Evolutionary conservation across 2,329 filamentous ascomycete genomes (phyloP).

Genomic region (Elsinoe necatrix): DNA sequence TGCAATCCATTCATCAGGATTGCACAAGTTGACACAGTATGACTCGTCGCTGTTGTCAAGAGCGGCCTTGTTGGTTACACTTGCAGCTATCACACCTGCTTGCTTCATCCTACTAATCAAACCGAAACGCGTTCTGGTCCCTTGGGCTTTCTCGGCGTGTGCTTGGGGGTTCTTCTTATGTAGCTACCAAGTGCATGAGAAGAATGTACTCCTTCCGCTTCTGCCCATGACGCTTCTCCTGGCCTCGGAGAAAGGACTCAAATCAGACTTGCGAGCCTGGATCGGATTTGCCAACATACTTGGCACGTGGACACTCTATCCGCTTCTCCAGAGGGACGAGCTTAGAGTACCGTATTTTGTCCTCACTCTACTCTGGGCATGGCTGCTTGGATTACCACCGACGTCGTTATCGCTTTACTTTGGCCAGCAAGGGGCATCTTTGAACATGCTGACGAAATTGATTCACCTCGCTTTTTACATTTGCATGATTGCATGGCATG

Average conservation of each 20-base stretch:
- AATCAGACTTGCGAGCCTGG: slow-evolving; percentile 72
- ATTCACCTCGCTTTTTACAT: slow-evolving; percentile 70
- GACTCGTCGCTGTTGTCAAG: slow-evolving; percentile 64
- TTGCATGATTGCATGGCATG: slow-evolving; percentile 73
- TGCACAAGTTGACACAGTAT: slow-evolving; percentile 76
- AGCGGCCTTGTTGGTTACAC: slow-evolving; percentile 64
- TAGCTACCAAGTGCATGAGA: slow-evolving; percentile 97
- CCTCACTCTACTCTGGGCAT: slow-evolving; percentile 80
- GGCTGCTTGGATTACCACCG: slow-evolving; percentile 78
- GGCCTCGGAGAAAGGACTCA: slow-evolving; percentile 67
- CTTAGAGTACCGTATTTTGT: slow-evolving; percentile 77
- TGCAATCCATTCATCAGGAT: slow-evolving; percentile 62
- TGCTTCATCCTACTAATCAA: slow-evolving; percentile 71
- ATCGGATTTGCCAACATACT: slow-evolving; percentile 92
- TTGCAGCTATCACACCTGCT: slow-evolving; percentile 67
- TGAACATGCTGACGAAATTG: slow-evolving; percentile 54
- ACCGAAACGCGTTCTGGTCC: slow-evolving; percentile 68
- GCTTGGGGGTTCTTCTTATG: slow-evolving; percentile 98
- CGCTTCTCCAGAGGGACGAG: slow-evolving; percentile 76
- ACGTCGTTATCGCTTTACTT: slow-evolving; percentile 62
- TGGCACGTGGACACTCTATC: slow-evolving; percentile 88
- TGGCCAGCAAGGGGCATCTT: slow-evolving; percentile 33
- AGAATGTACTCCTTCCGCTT: slow-evolving; percentile 85
- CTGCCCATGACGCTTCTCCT: slow-evolving; percentile 88
- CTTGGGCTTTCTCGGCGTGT: slow-evolving; percentile 69